phyloP scores from a whole-genome alignment of 1,284 basidiomycete species.

The Cutaneotrichosporon cutaneum region DNA sequence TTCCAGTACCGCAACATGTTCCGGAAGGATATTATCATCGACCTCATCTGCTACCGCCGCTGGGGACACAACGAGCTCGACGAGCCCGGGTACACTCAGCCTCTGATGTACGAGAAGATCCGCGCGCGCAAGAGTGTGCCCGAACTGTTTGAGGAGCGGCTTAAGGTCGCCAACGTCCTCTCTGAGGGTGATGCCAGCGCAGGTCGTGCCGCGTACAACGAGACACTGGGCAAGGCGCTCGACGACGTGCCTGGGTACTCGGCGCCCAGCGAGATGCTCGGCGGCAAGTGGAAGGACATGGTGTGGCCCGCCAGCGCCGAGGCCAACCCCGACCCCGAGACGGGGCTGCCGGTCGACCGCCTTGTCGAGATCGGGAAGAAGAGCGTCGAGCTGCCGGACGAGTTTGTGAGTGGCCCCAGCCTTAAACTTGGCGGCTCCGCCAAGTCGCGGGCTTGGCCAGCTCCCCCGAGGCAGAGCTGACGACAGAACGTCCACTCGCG shows the following conservation, averaged over 20 bases:
- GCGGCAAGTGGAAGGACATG: constrained; percentile 64
- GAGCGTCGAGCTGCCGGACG: constrained; percentile 68
- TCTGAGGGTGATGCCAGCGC: constrained; percentile 57
- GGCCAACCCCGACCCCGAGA: constrained; percentile 63
- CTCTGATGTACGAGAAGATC: constrained; percentile 84
- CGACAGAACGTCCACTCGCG: constrained; percentile 72
- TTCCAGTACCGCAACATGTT: constrained; percentile 80
- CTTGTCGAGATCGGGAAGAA: constrained; percentile 64
- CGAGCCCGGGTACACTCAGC: constrained; percentile 84
- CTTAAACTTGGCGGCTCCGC: background rate
- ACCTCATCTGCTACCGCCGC: constrained; percentile 80
- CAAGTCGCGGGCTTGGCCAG: no score
- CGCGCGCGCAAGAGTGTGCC: constrained; percentile 72
- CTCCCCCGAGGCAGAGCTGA: background rate
- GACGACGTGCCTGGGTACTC: constrained; percentile 57
- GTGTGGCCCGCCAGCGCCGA: constrained; percentile 67
- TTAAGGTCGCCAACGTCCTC: constrained; percentile 65
- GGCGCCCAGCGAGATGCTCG: constrained; percentile 60
- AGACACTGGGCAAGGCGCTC: constrained; percentile 64
- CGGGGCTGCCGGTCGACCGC: constrained; percentile 62
- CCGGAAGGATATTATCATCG: constrained; percentile 82
- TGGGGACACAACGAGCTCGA: constrained; percentile 87
- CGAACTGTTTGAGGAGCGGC: constrained; percentile 72
- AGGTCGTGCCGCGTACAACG: constrained; percentile 62
- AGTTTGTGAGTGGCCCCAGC: constrained; percentile 62